Evolutionary conservation across 2,329 filamentous ascomycete species (phyloP).

Genomic region (Penicillium brasilianum): DNA sequence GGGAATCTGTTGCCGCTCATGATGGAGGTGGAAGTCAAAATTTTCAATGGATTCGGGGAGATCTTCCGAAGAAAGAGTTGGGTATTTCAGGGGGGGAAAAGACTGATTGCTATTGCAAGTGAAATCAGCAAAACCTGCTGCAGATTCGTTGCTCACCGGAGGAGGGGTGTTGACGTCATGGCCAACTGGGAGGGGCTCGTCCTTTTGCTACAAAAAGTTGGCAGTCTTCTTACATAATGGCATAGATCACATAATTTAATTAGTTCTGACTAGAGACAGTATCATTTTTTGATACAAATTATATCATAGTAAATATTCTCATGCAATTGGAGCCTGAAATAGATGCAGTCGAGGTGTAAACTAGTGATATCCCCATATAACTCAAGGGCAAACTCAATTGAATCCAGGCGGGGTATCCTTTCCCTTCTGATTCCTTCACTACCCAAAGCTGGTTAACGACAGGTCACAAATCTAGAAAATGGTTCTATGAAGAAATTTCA

Average conservation of each 20-base stretch:
- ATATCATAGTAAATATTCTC: not conserved
- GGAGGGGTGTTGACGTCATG: slow-evolving; percentile 23
- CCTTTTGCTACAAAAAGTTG: not conserved
- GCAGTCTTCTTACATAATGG: not conserved
- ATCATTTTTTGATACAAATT: too few species aligned
- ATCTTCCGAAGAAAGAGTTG: not conserved
- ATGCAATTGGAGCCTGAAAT: not conserved
- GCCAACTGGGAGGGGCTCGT: slow-evolving; percentile 4
- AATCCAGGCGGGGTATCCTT: too few species aligned
- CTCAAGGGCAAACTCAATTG: too few species aligned
- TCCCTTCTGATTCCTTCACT: too few species aligned
- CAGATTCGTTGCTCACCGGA: not conserved
- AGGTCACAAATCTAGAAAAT: not conserved
- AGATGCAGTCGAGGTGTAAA: not conserved
- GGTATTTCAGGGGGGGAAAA: not conserved
- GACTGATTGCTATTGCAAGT: not conserved
- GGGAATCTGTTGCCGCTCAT: slow-evolving; percentile 33
- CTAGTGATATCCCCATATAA: too few species aligned
- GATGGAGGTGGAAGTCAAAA: not conserved
- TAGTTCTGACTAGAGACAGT: too few species aligned
- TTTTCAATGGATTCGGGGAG: not conserved
- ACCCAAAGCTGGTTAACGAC: not conserved
- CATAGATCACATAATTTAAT: too few species aligned
- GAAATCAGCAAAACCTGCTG: slow-evolving; percentile 14
- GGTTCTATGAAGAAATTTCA: too few species aligned